A percentile compares a stretch with the other conserved stretches of the same genome.
Evolutionary conservation across 768 basidiomycete genomes (phyloP).

Genomic region (Artomyces pyxidatus): DNA sequence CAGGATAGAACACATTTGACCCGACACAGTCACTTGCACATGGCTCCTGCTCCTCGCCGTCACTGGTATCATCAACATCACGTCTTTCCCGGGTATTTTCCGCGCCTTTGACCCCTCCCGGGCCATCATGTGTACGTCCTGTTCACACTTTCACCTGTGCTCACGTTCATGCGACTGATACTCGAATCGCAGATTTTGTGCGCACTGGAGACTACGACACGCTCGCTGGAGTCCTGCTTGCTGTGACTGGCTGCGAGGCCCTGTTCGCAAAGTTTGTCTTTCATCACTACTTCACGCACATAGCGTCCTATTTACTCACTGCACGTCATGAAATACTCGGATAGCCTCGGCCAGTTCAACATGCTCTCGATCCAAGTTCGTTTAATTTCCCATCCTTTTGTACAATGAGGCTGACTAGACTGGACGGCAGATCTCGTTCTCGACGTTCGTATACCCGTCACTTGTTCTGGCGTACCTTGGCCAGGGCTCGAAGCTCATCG

Average conservation of each 20-base stretch:
- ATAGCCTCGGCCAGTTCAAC: conserved; percentile 62
- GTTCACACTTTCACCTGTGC: background rate
- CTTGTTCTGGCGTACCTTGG: conserved; percentile 62
- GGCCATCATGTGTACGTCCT: conserved; percentile 45
- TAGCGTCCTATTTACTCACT: background rate
- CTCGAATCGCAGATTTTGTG: conserved; percentile 42
- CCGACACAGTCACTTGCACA: conserved; percentile 37
- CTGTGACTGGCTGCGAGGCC: conserved; percentile 64
- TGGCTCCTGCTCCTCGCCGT: conserved; percentile 47
- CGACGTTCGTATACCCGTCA: conserved; percentile 46
- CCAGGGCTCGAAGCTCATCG: conserved; percentile 57
- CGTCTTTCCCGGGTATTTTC: conserved; percentile 46
- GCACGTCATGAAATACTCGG: background rate
- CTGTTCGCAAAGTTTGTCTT: conserved; percentile 55
- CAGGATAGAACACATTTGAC: background rate
- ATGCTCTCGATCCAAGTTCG: conserved; percentile 46
- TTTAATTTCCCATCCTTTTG: background rate
- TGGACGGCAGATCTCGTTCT: conserved; percentile 40
- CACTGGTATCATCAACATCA: conserved; percentile 54
- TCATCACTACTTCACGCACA: no score
- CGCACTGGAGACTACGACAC: conserved; percentile 53
- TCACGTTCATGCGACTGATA: background rate
- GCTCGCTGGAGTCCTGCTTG: conserved; percentile 55
- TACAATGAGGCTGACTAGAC: background rate
- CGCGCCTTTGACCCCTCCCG: conserved; percentile 62